These are phyloP conservation scores for Taxillus chinensis DNA, from an alignment of 164 flowering plant genomes.

Conservation along the genomic window DNA sequence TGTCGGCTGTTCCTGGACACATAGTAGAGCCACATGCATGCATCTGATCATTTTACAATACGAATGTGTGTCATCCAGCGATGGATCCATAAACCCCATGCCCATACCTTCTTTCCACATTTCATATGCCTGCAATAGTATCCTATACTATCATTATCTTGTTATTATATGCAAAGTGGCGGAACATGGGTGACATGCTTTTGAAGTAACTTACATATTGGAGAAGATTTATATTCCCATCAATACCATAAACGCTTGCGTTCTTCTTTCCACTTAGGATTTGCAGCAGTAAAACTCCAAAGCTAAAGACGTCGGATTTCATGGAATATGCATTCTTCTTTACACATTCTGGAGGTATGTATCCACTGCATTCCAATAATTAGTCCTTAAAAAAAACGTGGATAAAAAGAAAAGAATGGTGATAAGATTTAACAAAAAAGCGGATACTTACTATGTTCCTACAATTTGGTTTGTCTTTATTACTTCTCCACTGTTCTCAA, in stretches of 20 bases:
- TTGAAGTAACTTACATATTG: conserved; percentile 19
- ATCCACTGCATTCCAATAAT: conserved; percentile 19
- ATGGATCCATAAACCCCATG: conserved; percentile 19
- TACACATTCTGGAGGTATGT: conserved; percentile 30
- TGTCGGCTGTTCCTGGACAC: conserved; percentile 21
- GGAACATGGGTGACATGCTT: background rate
- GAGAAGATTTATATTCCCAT: conserved; percentile 11
- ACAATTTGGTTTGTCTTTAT: conserved; percentile 22
- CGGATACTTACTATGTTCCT: conserved; percentile 27
- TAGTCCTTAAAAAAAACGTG: background rate
- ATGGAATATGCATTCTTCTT: conserved; percentile 21
- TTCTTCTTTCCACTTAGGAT: conserved; percentile 25
- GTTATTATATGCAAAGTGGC: background rate
- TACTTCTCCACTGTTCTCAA: conserved; percentile 18
- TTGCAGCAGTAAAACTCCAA: conserved; percentile 28
- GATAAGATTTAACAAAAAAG: no score
- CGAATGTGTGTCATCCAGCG: conserved; percentile 16
- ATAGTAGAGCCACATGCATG: conserved; percentile 25
- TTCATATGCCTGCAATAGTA: conserved; percentile 17
- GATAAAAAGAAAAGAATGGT: no score
- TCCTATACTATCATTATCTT: background rate
- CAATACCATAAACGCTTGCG: conserved; percentile 3
- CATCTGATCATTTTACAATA: conserved; percentile 19
- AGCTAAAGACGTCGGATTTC: conserved; percentile 29
- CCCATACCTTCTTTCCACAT: conserved; percentile 18